These are phyloP conservation scores for Diaporthe batatas DNA, from an alignment of 2,329 filamentous ascomycete genomes.

Conservation along the genomic window DNA sequence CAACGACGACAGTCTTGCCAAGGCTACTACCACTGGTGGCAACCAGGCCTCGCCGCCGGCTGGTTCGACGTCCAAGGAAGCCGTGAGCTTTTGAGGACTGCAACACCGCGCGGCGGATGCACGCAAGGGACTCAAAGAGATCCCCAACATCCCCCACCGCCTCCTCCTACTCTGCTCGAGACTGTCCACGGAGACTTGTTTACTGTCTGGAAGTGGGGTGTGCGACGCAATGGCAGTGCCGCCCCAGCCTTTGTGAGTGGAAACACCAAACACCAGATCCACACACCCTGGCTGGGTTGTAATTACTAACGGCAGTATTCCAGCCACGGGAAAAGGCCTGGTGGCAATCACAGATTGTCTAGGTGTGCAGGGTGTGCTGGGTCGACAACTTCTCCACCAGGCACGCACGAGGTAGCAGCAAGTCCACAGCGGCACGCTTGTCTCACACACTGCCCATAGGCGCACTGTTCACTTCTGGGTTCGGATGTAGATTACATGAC, in stretches of 20 bases:
- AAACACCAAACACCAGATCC: neutral
- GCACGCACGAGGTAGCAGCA: neutral
- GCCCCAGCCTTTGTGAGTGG: neutral
- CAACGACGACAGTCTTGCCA: neutral
- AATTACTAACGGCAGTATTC: neutral
- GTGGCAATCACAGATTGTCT: neutral
- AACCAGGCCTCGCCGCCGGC: slow-evolving; percentile 17
- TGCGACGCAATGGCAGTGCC: no score
- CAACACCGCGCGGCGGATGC: no score
- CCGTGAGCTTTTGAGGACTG: slow-evolving; percentile 1
- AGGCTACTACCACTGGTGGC: slow-evolving; percentile 11
- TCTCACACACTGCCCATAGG: neutral
- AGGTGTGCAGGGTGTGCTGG: neutral
- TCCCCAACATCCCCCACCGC: no score
- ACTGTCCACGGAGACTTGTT: neutral
- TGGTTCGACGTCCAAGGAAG: slow-evolving; percentile 29
- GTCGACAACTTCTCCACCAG: neutral
- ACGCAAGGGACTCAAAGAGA: no score
- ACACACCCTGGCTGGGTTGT: neutral
- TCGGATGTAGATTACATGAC: neutral
- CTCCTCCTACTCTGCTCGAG: neutral
- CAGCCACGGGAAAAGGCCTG: neutral
- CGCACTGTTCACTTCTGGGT: neutral
- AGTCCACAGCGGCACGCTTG: neutral
- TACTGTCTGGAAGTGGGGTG: no score